Evolutionary conservation across 2,329 filamentous ascomycete species (phyloP).

Genomic region (Phoma herbarum): DNA sequence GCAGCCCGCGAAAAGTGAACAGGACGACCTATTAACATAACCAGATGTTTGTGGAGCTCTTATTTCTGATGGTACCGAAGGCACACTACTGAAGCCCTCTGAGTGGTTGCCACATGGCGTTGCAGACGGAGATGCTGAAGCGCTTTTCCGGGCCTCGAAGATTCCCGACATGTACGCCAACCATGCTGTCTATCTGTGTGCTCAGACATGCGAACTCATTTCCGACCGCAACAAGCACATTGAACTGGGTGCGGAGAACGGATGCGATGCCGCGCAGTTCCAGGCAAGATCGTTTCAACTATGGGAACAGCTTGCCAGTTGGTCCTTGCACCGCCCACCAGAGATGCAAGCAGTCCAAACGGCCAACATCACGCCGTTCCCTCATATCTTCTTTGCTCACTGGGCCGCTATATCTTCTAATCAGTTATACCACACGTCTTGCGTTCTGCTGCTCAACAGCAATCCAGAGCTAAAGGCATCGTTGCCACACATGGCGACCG

Average conservation of each 20-base stretch:
- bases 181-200: not conserved
- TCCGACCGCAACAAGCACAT: not conserved
- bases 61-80: not conserved
- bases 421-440: not conserved
- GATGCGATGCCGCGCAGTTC: not conserved
- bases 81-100: not conserved
- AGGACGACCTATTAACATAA: not conserved
- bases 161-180: not conserved
- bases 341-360: not conserved
- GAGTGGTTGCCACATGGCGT: not conserved
- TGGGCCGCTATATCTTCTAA: not conserved
- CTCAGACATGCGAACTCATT: not conserved
- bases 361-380: not conserved
- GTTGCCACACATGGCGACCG: conserved; percentile 36
- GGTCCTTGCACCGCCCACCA: not conserved
- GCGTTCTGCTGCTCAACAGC: not conserved
- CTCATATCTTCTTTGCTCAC: not conserved
- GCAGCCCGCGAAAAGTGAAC: not conserved
- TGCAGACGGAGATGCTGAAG: not conserved
- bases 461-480: not conserved
- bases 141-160: not conserved
- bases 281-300: not conserved
- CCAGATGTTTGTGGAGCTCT: not conserved
- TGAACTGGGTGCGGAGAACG: not conserved
- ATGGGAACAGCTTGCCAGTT: not conserved